Evolutionary conservation across 768 basidiomycete genomes (phyloP), one percentile per base, ranked within the genome.

Genomic region (Lepiota subincarnata): DNA sequence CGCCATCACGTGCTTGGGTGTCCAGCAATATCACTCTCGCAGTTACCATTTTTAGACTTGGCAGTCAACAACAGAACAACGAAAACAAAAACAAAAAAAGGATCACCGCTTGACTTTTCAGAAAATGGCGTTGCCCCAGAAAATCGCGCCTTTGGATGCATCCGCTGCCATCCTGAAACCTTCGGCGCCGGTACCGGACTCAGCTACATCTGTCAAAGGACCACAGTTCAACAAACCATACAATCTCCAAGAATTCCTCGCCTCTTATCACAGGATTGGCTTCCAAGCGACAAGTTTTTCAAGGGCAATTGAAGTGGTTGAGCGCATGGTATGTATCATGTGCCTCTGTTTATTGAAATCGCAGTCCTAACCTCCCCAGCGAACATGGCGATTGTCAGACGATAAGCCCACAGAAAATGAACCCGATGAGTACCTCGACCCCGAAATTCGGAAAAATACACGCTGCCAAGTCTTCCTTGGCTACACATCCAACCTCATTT

Each of bases 401-500:
- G 92, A 95, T 37, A 87, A 89, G 13, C 64, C 87, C 54, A 64
- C 73, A 2, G 79, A 80, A 35, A 83, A 89, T 62, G 92, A 92
- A 64, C 70, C 81, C 1, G 87, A 91, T 26, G 78, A 87, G 49
- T 84, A 76, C 62, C 64, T 71, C 11, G 73, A 79, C 59, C 79
- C 80, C 6, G 71, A 78, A 52, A 73, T 86, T 49, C 84, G 87
- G 58, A 80, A 80, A 28, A 76, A 77, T 62, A 93, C 81, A 41
- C 85, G 84, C 56, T 97, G 85, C 71, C 87, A 85, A 58, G 79
- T 98, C 65, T 97, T 99, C 68, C 84, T 99, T 38, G 97, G 97
- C 36, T 99, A 97, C 71, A 99, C 97, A 10, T 98, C 95, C 45
- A 99, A 99, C 71, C 81, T 99, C 41, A 96, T 99, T 64, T 98